These are phyloP conservation scores for Boletus reticuloceps DNA, from an alignment of 768 basidiomycete species.

Conservation along the genomic window DNA sequence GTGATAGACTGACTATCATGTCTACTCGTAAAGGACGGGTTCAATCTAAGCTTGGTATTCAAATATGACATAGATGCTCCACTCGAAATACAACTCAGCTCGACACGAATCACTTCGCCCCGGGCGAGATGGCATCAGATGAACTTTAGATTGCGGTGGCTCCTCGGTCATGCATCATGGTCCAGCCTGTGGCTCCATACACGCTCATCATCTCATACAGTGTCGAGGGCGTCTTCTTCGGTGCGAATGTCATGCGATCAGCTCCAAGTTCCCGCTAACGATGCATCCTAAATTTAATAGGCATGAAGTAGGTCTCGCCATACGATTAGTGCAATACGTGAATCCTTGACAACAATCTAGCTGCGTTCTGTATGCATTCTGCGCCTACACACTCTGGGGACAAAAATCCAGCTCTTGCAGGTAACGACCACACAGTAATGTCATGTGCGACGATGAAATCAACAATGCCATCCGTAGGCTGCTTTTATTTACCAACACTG, in stretches of 20 bases:
- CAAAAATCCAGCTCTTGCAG: conserved; percentile 6
- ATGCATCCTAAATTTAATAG: not conserved
- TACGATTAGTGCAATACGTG: not conserved
- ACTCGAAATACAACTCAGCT: too few relatives aligned
- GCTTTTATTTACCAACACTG: conserved; percentile 11
- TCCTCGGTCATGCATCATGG: conserved; percentile 7
- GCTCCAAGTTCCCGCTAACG: not conserved
- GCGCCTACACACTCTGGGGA: conserved; percentile 14
- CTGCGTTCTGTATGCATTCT: conserved; percentile 13
- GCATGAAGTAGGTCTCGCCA: conserved; percentile 12
- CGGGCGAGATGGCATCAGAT: too few relatives aligned
- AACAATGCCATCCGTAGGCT: not conserved
- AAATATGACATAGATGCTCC: too few relatives aligned
- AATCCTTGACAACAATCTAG: conserved; percentile 5
- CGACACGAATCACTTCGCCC: too few relatives aligned
- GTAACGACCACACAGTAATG: not conserved
- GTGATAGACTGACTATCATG: too few relatives aligned
- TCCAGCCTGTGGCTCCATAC: not conserved
- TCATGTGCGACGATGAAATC: not conserved
- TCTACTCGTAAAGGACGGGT: too few relatives aligned
- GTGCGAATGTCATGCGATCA: conserved; percentile 5
- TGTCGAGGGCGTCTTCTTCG: conserved; percentile 17
- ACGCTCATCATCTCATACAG: conserved; percentile 2
- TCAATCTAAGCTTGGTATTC: too few relatives aligned
- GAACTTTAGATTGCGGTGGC: not conserved